Base-by-base conservation (phyloP, 345 rosid species). In the Populus tremula region DNA sequence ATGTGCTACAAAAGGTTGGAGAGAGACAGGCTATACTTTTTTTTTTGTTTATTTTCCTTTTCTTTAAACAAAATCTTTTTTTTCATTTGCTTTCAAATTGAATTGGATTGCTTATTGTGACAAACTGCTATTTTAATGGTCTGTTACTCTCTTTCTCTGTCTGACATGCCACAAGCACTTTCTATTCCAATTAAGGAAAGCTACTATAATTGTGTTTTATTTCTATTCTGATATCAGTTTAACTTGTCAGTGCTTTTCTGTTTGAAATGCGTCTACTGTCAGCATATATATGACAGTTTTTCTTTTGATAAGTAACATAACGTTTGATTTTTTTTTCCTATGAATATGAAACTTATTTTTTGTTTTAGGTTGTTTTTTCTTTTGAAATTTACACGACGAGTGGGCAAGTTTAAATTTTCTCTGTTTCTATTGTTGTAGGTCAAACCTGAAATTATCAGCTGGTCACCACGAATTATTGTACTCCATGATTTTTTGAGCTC, bases 391-490 rank as follows among this genome's bases (percentile, higher is more conserved):
- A 20, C 17, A 17, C 4, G 5, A 0, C 5, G 33, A 49, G 49
- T 64, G 49, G 14, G 41, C 18, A 75, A 38, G 68, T 39, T 20
- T 61, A 59, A 29, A 16, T 36, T 70, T 63, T 62, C 8, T 38
- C 36, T 71, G 63, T 53, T 81, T 77, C 43, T 76, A 59, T 80
- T 86, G 77, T 84, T 86, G 88, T 70, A 93, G 99, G 97, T 95
- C 78, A 91, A 91, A 88, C 99, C 98, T 67, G 97, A 93, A 89
- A 84, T 95, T 39, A 76, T 93, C 70, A 95, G 93, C 85, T 95
- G 97, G 99, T 89, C 92, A 0, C 99, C 99, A 17, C 90, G 99
- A 72, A 92, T 95, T 63, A 88, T 93, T 41, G 85, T 95, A 36
- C 87, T 95, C 21, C 98, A 95, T 71, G 88, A 89, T 83, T 95